phyloP scores from a whole-genome alignment of 371 early-diverging fungal species.

The Homolaphlyctis polyrhiza region DNA sequence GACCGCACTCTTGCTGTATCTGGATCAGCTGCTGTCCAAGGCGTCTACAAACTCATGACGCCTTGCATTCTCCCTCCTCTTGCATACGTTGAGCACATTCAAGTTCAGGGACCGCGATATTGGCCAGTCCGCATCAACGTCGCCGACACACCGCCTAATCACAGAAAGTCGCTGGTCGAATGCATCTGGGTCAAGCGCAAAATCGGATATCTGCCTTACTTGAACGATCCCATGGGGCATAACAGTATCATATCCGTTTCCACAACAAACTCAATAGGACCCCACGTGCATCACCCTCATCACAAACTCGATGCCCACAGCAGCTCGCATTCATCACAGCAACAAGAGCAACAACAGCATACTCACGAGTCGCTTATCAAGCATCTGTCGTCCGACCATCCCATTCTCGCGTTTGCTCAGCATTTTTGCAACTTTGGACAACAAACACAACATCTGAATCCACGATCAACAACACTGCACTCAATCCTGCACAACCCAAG shows the following conservation, averaged over 20 bases:
- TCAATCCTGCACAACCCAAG: too few species aligned
- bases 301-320: too few species aligned
- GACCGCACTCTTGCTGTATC: too few species aligned
- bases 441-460: too few species aligned
- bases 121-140: constrained; percentile 54
- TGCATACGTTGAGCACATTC: constrained; percentile 46
- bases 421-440: constrained; percentile 24
- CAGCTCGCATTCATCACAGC: too few species aligned
- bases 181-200: constrained; percentile 43
- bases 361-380: constrained; percentile 14
- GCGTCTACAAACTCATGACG: constrained; percentile 39
- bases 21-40: constrained; percentile 6
- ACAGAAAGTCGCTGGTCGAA: constrained; percentile 21
- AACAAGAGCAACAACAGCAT: not conserved
- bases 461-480: too few species aligned
- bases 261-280: too few species aligned
- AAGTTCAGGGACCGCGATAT: constrained; percentile 52
- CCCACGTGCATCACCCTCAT: too few species aligned
- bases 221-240: constrained; percentile 21
- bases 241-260: constrained; percentile 5
- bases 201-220: constrained; percentile 31
- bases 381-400: constrained; percentile 25
- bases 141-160: constrained; percentile 13
- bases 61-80: constrained; percentile 65
- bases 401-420: constrained; percentile 20